Base-by-base conservation (phyloP, 371 early-diverging fungal genomes). In the Apophysomyces ossiformis region DNA sequence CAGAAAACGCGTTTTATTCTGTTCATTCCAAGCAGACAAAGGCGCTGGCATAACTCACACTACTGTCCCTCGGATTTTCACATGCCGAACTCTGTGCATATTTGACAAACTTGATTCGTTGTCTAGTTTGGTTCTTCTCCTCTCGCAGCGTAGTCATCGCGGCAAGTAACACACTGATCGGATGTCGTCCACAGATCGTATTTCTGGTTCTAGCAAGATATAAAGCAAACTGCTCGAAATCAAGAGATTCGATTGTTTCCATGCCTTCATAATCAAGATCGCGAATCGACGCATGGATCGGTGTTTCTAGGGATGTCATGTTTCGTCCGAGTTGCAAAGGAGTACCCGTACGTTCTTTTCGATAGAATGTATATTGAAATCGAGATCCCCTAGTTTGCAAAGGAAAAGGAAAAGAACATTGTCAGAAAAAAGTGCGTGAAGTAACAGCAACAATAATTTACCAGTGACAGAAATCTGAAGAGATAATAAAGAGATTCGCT, bases 401-500 rank as follows among this genome's bases (percentile, higher is more conserved):
- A 26, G 32, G 32, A 26, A 26, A 26, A 26, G 32, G 3, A 26
- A 26, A 26, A 1, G 32, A 26, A 26, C 32, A 26, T 26, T 2
- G 32, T 26, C 32, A 26, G 32, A 26, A 26, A 26, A 26, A 26
- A 26, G 32, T 26, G 32, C 32, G 32, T 26, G 32, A 26, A 26
- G 32, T 26, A 26, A 2, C 32, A 26, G 32, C 32, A 26, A 3
- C 32, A 26, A 26, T 26, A 82, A 67, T 66, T 67, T 81, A 93
- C 92, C 96, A 98, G 69, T 98, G 98, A 76, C 98, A 97, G 71
- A 98, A 98, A 71, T 98, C 98, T 2, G 93, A 92, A 11, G 97
- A 97, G 18, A 98, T 82, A 39, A 97, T 85, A 78, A 97, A 96
- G 12, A 95, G 73, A 56, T 87, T 92, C 45, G 81, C 68, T 2